Evolutionary conservation across 1,139 yeast genomes (phyloP).

Genomic region (Protomyces arabidopsidicola): DNA sequence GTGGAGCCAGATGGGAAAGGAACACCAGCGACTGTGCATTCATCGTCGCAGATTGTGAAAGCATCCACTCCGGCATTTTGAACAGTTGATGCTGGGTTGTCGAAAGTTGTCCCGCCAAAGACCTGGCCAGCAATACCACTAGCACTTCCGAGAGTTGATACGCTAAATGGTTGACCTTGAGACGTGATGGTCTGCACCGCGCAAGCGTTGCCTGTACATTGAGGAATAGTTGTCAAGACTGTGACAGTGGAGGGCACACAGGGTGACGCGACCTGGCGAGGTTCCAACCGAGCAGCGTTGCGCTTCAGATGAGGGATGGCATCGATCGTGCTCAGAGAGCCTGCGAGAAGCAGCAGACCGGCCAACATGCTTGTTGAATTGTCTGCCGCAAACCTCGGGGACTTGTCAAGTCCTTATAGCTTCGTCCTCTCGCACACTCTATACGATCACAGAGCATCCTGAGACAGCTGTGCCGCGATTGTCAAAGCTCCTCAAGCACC

Average conservation of each 20-base stretch:
- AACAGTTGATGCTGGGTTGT: constrained; percentile 9
- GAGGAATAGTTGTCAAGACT: constrained; percentile 16
- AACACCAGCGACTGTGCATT: constrained; percentile 11
- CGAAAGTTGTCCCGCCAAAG: constrained; percentile 10
- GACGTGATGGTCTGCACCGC: constrained; percentile 12
- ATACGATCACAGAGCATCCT: not conserved
- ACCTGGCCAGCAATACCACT: constrained; percentile 12
- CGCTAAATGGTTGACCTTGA: constrained; percentile 12
- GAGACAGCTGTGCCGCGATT: too few relatives aligned
- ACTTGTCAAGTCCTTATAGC: not conserved
- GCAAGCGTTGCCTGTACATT: constrained; percentile 9
- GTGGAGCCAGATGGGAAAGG: constrained; percentile 9
- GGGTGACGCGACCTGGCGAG: not conserved
- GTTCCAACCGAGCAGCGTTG: not conserved
- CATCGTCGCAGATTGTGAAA: constrained; percentile 2
- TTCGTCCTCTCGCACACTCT: not conserved
- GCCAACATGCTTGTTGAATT: not conserved
- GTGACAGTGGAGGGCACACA: not conserved
- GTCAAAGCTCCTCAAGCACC: too few relatives aligned
- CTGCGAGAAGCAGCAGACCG: not conserved
- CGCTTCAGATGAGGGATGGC: not conserved
- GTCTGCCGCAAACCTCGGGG: not conserved
- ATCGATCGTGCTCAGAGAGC: not conserved
- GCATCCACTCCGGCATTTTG: constrained; percentile 6
- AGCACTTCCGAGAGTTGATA: not conserved